These are phyloP conservation scores for Solanum infundibuliforme DNA, from an alignment of 257 asterid species.

Conservation along the genomic window DNA sequence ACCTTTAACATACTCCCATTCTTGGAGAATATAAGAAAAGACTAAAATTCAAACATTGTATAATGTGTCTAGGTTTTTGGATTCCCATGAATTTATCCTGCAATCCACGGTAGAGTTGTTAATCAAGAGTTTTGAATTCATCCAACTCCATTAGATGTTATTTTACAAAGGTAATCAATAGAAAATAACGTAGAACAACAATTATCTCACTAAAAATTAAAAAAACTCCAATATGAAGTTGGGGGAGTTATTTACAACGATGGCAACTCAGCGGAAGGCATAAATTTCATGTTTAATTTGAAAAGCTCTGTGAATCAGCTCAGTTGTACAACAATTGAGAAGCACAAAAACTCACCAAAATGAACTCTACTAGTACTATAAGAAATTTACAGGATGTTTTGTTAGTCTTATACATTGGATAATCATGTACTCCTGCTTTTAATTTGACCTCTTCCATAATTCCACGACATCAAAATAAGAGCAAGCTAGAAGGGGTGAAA, in stretches of 20 bases:
- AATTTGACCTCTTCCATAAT: neutral
- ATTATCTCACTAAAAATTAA: neutral
- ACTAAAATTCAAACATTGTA: neutral
- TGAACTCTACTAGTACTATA: neutral
- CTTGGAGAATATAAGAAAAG: neutral
- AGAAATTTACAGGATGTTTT: neutral
- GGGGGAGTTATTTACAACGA: neutral
- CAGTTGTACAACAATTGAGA: neutral
- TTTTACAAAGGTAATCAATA: neutral
- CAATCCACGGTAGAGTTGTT: neutral
- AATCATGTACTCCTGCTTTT: neutral
- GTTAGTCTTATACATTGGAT: neutral
- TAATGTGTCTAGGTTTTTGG: neutral
- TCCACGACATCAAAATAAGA: neutral
- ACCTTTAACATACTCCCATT: neutral
- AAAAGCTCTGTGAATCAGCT: neutral
- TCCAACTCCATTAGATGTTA: neutral
- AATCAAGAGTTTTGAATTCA: neutral
- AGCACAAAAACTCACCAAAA: neutral
- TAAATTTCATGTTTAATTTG: neutral
- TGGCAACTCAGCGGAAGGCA: neutral
- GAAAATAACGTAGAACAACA: neutral
- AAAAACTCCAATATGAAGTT: neutral
- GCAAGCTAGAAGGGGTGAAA: neutral
- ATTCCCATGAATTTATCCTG: neutral